Percentiles rank a stretch among this genome's conserved stretches.
phyloP scores from a whole-genome alignment of 164 flowering plant species.

The Aristolochia contorta region DNA sequence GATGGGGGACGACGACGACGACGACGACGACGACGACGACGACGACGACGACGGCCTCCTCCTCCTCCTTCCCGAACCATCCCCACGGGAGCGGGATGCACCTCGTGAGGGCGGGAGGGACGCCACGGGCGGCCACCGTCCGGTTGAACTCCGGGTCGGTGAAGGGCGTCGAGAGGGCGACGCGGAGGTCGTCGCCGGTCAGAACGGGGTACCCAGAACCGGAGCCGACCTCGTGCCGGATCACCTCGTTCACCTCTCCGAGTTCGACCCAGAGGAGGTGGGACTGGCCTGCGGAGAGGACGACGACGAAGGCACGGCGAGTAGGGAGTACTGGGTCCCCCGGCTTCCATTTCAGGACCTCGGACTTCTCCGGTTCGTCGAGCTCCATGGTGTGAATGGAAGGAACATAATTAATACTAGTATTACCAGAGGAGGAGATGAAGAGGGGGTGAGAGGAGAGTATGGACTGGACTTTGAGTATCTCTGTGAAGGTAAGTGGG shows the following conservation, averaged over 20 bases:
- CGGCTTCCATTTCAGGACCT: conserved; percentile 40
- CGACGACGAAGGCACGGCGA: conserved; percentile 47
- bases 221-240: conserved; percentile 8
- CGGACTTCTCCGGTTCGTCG: conserved; percentile 50
- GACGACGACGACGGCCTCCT: too few species aligned
- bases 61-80: conserved; percentile 50
- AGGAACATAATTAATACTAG: too few species aligned
- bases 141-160: conserved; percentile 19
- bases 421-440: conserved; percentile 9
- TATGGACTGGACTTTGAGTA: conserved; percentile 43
- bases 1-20: too few species aligned
- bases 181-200: conserved; percentile 20
- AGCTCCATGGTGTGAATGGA: conserved; percentile 35
- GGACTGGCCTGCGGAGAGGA: conserved; percentile 21
- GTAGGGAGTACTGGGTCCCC: conserved; percentile 49
- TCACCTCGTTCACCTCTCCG: conserved; percentile 11
- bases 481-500: conserved; percentile 73
- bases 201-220: conserved; percentile 35
- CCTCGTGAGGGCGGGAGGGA: conserved; percentile 16
- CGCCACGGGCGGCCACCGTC: conserved; percentile 24
- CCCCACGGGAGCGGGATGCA: conserved; percentile 36
- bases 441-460: conserved; percentile 40
- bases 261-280: conserved; percentile 42
- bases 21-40: too few species aligned
- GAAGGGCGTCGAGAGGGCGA: conserved; percentile 13